phyloP scores from a whole-genome alignment of 1,284 basidiomycete genomes.

The Bjerkandera adusta region DNA sequence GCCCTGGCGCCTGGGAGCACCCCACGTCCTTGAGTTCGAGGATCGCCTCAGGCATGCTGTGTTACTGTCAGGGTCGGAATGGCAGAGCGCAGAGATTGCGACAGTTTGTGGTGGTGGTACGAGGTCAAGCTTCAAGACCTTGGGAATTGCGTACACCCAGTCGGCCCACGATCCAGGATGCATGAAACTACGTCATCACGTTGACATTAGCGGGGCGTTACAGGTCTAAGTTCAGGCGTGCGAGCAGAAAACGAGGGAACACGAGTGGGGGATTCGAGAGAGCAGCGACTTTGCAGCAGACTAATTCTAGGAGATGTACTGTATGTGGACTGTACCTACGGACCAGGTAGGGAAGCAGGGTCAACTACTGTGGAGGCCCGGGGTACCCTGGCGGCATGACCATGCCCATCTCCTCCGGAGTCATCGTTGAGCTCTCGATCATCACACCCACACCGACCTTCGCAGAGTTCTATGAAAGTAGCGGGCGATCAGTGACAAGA shows the following conservation, averaged over 20 bases:
- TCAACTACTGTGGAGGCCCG: constrained; percentile 8
- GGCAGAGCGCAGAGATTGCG: not conserved
- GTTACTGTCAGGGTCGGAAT: not conserved
- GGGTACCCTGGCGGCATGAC: constrained; percentile 15
- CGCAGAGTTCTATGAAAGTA: constrained; percentile 67
- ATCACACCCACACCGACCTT: constrained; percentile 96
- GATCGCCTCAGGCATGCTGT: constrained; percentile 25
- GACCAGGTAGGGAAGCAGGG: not conserved
- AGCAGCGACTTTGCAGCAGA: constrained; percentile 8
- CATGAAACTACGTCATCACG: too few species aligned
- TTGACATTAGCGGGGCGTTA: too few species aligned
- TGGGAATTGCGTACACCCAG: too few species aligned
- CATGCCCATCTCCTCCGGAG: constrained; percentile 80
- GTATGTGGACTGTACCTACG: not conserved
- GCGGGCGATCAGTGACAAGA: constrained; percentile 5
- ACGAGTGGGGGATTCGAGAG: not conserved
- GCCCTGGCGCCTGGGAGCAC: constrained; percentile 41
- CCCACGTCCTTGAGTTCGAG: constrained; percentile 44
- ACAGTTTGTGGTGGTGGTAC: too few species aligned
- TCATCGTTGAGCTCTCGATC: constrained; percentile 83
- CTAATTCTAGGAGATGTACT: constrained; percentile 5
- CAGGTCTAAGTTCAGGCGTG: too few species aligned
- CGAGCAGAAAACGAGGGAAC: too few species aligned
- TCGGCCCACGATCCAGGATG: too few species aligned
- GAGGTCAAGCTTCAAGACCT: too few species aligned